Percentiles rank a stretch among this genome's conserved stretches.
These are phyloP conservation scores for Quercus robur DNA, from an alignment of 306 rosid species.

Conservation along the genomic window DNA sequence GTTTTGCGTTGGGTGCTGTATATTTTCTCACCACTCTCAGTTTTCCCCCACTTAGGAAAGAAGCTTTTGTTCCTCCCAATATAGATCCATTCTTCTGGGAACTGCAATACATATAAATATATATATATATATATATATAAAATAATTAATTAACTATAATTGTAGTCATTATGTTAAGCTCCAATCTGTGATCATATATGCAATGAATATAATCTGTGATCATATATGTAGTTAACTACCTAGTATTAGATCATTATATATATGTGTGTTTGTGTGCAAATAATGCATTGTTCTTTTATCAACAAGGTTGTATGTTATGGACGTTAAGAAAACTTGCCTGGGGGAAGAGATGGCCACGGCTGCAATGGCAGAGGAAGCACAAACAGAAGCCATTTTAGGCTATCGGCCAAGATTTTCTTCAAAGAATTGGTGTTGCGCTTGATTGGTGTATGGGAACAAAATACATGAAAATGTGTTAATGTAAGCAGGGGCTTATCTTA, in stretches of 20 bases:
- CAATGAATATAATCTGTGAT: no score
- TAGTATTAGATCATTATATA: no score
- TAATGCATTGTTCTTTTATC: no score
- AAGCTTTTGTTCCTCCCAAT: slow-evolving; percentile 38
- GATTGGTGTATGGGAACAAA: neutral
- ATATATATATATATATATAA: no score
- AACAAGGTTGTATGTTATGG: neutral
- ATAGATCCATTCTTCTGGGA: slow-evolving; percentile 41
- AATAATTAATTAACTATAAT: neutral
- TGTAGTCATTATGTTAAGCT: no score
- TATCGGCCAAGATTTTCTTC: neutral
- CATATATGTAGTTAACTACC: no score
- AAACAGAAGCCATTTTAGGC: slow-evolving; percentile 46
- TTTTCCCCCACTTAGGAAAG: slow-evolving; percentile 50
- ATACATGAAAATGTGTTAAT: slow-evolving; percentile 4
- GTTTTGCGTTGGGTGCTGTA: slow-evolving; percentile 6
- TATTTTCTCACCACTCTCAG: slow-evolving; percentile 38
- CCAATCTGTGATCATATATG: no score
- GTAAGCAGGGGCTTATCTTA: slow-evolving; percentile 47
- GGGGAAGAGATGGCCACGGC: slow-evolving; percentile 48
- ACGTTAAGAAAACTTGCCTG: slow-evolving; percentile 33
- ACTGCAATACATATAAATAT: slow-evolving; percentile 25
- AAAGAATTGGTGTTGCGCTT: neutral
- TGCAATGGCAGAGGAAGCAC: slow-evolving; percentile 58
- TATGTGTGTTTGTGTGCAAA: no score